Conservation (phyloP, 2,329 filamentous ascomycete species). For the Penicillium sp. region DNA sequence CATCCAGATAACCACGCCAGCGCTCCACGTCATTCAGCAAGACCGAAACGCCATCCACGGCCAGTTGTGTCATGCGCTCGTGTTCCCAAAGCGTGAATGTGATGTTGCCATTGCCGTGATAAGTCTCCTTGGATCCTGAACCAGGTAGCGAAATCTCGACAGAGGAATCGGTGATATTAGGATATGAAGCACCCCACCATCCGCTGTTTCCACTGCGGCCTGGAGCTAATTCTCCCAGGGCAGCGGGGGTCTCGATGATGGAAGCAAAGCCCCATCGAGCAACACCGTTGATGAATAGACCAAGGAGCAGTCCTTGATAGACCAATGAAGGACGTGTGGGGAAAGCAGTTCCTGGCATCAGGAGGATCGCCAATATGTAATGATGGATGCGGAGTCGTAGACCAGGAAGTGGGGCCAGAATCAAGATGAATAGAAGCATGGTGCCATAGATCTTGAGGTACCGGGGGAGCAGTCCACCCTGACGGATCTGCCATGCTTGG, state of each 20-base stretch:
- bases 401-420: constrained; percentile 69
- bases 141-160: constrained; percentile 46
- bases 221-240: constrained; percentile 56
- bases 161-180: constrained; percentile 54
- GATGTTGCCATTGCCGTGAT: constrained; percentile 45
- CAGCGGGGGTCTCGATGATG: constrained; percentile 76
- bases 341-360: constrained; percentile 83
- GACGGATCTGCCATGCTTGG: constrained; percentile 82
- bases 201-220: constrained; percentile 44
- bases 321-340: constrained; percentile 81
- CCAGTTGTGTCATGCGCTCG: constrained; percentile 38
- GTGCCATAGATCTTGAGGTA: constrained; percentile 76
- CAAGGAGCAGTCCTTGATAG: constrained; percentile 86
- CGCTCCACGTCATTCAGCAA: constrained; percentile 64
- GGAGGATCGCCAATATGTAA: constrained; percentile 82
- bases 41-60: constrained; percentile 57
- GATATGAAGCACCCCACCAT: constrained; percentile 43
- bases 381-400: constrained; percentile 89
- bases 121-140: constrained; percentile 25
- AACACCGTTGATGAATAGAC: constrained; percentile 90
- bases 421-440: constrained; percentile 64
- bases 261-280: constrained; percentile 92
- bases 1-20: constrained; percentile 56
- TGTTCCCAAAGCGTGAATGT: constrained; percentile 45
- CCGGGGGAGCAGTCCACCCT: constrained; percentile 74